Conservation (phyloP, 345 rosid species). For the Camelina laxa region DNA sequence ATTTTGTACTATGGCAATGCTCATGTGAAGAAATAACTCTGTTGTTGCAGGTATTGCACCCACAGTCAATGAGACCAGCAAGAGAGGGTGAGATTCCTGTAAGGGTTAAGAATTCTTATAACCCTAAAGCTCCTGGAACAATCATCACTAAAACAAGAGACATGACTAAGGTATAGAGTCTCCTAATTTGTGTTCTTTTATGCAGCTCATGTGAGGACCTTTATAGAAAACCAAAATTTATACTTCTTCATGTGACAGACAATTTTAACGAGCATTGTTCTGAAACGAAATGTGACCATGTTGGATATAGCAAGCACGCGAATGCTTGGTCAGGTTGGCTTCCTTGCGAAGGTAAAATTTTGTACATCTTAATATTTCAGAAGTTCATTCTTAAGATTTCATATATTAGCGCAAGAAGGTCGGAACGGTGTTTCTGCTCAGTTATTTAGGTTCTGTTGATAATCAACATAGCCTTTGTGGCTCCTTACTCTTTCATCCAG, state of each 20-base stretch:
- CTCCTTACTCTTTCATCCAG: constrained; percentile 46
- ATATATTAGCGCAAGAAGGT: constrained; percentile 2
- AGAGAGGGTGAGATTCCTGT: constrained; percentile 97
- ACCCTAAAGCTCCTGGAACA: constrained; percentile 96
- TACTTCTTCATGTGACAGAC: constrained; percentile 60
- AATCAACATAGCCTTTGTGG: not conserved
- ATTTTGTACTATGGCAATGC: not conserved
- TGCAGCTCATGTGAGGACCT: constrained; percentile 18
- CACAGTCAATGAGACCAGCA: constrained; percentile 99
- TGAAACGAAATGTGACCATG: constrained; percentile 98
- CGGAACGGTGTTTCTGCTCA: constrained; percentile 13
- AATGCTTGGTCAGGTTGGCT: constrained; percentile 98
- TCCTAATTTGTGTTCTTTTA: not conserved
- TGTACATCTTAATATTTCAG: constrained; percentile 3
- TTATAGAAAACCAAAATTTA: constrained; percentile 18
- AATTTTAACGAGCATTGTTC: constrained; percentile 93
- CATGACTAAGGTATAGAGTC: constrained; percentile 80
- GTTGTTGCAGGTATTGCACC: constrained; percentile 83
- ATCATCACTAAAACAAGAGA: constrained; percentile 84
- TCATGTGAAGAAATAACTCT: not conserved
- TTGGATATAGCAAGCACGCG: constrained; percentile 97
- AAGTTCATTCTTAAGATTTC: not conserved
- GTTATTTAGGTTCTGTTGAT: not conserved
- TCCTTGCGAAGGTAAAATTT: constrained; percentile 83
- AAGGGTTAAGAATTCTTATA: constrained; percentile 97